Evolutionary conservation across 441 rosid species (phyloP), one percentile per base, ranked within the genome.

Genomic region (Populus trichocarpa): DNA sequence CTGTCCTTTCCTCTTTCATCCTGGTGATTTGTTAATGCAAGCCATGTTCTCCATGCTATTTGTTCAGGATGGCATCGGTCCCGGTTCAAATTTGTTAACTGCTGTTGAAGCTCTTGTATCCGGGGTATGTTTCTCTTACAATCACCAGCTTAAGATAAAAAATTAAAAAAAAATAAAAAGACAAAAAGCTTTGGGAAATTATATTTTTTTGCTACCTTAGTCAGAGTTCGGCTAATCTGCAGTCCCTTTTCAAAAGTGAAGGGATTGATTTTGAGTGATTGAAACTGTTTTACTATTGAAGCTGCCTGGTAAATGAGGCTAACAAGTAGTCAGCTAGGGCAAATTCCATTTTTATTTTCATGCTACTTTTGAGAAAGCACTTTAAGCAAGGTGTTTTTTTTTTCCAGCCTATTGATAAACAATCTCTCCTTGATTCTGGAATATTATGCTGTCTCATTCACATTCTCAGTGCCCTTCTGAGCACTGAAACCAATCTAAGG

Each of bases 371-470:
- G 53, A 67, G 36, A 82, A 22, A 73, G 72, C 18, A 32, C 18
- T 73, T 6, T 18, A 65, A n/a, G 69, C 53, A 20, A 57, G 4
- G 57, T 46, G 20, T 13, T 46, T 78, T 79, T 81, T 7, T 61
- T 75, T 16, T 77, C 84, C 97, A 97, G 99, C 94, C 97, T 46
- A 85, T 90, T 77, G 99, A 97, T 86, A 93, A 95, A 84, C 99
- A 97, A 75, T 92, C 99, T 63, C 91, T 97, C 61, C 92, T 97
- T 77, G 99, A 97, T 88, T 97, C 99, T 88, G 99, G 99, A 84
- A 92, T 97, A 85, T 90, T 95, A 30, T 93, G 98, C 83, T 97
- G 99, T 87, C 96, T 97, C 81, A 88, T 97, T 89, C 97, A 89
- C 38, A 80, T 92, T 83, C 90, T 97, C 76, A 91, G 80, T 87